Base-by-base conservation (phyloP, 805 yeast genomes). In the Clavispora asparagi region DNA sequence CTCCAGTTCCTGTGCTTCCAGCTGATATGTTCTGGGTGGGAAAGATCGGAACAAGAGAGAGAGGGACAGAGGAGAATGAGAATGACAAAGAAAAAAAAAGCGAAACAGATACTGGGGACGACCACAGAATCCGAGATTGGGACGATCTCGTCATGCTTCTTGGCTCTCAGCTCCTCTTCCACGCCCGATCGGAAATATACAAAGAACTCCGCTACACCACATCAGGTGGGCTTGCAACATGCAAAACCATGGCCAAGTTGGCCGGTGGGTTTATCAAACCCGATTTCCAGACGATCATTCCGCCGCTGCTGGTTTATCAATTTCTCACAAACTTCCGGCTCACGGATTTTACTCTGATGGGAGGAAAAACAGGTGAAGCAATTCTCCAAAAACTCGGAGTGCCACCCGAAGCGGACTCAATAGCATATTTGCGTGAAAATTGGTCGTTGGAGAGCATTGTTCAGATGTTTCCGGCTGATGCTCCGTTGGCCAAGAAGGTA, bases 261-360 rank as follows among this genome's bases (percentile, higher is more conserved):
- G 97, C 95, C 0, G 88, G 95, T 14, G 95, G 90, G 7, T 83
- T 73, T 57, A 76, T 77, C 41, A 94, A 94, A 57, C 99, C 99
- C 0, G 81, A 88, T 60, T 80, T 82, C 38, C 98, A 94, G 61
- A 88, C 97, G 0, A 73, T 87, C 2, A 73, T 94, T 0, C 62
- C 83, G 27, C 77, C 77, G 37, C 56, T 39, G 32, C 64, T 78
- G 13, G 68, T 83, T 1, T 51, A 67, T 2, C 56, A 59, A 0
- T 94, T 92, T 60, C 62, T 91, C 10, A 70, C 70, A 28, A 71
- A 76, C 25, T 82, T 84, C 60, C 79, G 81, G 48, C 60, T 92
- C 17, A 77, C 79, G 0, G 95, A 90, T 54, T 79, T 92, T 47
- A 85, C 96, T 78, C 89, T 96, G 0, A 70, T 92, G 74, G 98